phyloP scores from a whole-genome alignment of 2,329 filamentous ascomycete genomes.

The Ophiocordyceps unilateralis region DNA sequence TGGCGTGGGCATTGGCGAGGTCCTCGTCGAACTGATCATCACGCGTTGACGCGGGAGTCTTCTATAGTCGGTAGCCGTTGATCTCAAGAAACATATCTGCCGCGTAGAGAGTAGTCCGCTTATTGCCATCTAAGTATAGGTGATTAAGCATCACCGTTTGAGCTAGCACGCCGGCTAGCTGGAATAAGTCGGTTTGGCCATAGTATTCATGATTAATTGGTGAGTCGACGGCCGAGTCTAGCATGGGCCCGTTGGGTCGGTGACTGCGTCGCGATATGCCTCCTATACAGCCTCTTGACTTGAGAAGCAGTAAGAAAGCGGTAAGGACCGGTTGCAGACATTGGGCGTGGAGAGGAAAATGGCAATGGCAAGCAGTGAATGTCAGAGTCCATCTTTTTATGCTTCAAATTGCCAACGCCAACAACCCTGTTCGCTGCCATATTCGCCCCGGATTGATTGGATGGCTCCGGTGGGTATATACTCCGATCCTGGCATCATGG shows the following conservation, averaged over 20 bases:
- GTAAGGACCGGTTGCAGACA: no score
- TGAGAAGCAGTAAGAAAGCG: conserved; percentile 4
- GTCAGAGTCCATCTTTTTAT: no score
- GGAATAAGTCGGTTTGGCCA: conserved; percentile 6
- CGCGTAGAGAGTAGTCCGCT: conserved; percentile 5
- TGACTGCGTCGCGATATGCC: background rate
- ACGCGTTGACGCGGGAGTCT: background rate
- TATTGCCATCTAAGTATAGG: conserved; percentile 7
- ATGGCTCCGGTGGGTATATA: no score
- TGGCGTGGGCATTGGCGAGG: conserved; percentile 5
- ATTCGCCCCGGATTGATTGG: no score
- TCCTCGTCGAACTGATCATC: conserved; percentile 1
- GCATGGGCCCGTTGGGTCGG: conserved; percentile 5
- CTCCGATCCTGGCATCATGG: no score
- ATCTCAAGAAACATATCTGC: conserved; percentile 8
- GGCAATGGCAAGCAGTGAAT: no score
- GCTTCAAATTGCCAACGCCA: no score
- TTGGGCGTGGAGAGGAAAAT: no score
- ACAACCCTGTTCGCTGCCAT: no score
- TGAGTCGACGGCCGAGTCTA: conserved; percentile 5
- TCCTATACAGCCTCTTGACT: conserved; percentile 3
- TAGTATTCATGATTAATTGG: conserved; percentile 6
- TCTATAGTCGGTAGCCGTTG: conserved; percentile 6
- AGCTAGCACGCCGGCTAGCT: conserved; percentile 7
- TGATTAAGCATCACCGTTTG: conserved; percentile 8